These are phyloP conservation scores for Artemisia tridentata DNA, from an alignment of 129 eudicot genomes.

Conservation along the genomic window DNA sequence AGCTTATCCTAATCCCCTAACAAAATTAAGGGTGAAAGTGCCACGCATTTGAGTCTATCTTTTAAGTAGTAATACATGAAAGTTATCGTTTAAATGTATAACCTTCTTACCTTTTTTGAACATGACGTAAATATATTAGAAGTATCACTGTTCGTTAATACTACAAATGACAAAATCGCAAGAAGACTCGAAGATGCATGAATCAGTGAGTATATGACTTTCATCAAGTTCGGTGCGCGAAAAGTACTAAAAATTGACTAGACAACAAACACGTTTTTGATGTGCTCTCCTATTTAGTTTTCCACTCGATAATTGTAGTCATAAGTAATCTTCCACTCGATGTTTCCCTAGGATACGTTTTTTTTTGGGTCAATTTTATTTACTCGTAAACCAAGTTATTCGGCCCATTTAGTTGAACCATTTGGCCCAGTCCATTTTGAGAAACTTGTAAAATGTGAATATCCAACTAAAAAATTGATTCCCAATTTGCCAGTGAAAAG, in stretches of 20 bases:
- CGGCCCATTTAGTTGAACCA: no score
- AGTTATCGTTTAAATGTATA: background rate
- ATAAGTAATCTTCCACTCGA: background rate
- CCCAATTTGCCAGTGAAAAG: background rate
- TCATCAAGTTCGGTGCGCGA: constrained; percentile 10
- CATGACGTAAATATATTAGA: background rate
- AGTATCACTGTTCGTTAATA: background rate
- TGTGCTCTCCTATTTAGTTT: background rate
- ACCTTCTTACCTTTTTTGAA: background rate
- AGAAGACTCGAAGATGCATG: background rate
- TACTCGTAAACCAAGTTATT: no score
- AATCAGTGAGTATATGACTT: background rate
- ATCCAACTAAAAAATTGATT: no score
- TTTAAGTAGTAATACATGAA: background rate
- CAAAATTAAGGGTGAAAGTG: background rate
- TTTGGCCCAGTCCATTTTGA: no score
- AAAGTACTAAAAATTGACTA: background rate
- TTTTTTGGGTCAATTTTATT: no score
- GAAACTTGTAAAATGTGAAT: no score
- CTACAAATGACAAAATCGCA: background rate
- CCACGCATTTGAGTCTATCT: background rate
- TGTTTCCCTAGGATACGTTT: no score
- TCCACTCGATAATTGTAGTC: background rate
- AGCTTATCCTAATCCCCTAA: no score
- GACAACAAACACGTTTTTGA: background rate